Conservation (phyloP, 176 grass and related monocot species). For the Oryza nivara region DNA sequence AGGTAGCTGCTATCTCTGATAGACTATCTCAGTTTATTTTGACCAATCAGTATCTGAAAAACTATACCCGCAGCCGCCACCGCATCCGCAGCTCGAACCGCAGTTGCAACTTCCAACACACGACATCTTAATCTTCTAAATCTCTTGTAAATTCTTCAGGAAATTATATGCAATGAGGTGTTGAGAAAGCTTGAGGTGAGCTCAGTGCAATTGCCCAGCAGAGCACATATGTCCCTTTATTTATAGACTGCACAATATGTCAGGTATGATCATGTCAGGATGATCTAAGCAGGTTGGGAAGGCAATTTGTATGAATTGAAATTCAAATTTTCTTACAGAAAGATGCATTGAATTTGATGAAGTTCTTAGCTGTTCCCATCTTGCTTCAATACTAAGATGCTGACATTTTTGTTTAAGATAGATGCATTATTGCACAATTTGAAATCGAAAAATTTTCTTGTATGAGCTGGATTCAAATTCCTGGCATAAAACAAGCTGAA, state of each 20-base stretch:
- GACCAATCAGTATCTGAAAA: neutral
- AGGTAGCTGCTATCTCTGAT: neutral
- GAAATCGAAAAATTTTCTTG: neutral
- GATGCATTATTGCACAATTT: constrained; percentile 16
- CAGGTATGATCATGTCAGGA: neutral
- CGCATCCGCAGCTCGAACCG: constrained; percentile 33
- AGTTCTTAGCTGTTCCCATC: neutral
- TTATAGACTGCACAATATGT: neutral
- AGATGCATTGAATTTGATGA: neutral
- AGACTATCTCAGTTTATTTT: neutral
- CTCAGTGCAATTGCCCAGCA: neutral
- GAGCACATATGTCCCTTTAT: neutral
- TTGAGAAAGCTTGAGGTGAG: neutral
- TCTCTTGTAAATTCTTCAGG: neutral
- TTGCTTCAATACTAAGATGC: neutral
- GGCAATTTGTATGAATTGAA: neutral
- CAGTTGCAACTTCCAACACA: constrained; percentile 34
- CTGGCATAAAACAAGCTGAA: neutral
- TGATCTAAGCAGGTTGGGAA: neutral
- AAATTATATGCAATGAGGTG: neutral
- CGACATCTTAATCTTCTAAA: neutral
- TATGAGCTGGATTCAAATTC: constrained; percentile 11
- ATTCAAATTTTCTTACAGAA: constrained; percentile 2
- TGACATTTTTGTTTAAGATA: neutral
- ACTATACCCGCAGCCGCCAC: constrained; percentile 12